These are phyloP conservation scores for Xylaria cubensis DNA, from an alignment of 495 filamentous ascomycete species.

Conservation along the genomic window DNA sequence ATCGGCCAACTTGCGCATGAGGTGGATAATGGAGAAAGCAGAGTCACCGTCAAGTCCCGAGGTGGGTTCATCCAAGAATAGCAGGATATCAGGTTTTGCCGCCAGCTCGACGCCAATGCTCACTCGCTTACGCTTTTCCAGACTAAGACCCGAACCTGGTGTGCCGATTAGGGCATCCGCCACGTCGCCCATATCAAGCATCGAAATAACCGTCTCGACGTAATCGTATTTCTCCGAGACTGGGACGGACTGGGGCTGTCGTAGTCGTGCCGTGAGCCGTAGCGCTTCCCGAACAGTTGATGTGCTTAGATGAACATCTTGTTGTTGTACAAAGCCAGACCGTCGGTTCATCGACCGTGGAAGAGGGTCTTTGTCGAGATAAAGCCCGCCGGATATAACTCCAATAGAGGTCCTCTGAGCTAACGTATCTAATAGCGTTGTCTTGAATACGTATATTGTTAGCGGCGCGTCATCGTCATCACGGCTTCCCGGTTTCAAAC, in stretches of 20 bases:
- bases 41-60: conserved; percentile 78
- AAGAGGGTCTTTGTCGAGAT: conserved; percentile 71
- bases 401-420: background rate
- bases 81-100: conserved; percentile 22
- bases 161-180: conserved; percentile 38
- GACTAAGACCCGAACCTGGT: conserved; percentile 43
- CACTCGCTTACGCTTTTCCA: conserved; percentile 42
- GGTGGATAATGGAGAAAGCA: conserved; percentile 73
- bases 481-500: conserved; percentile 40
- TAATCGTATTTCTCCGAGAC: conserved; percentile 70
- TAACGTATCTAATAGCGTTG: conserved; percentile 1
- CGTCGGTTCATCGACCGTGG: conserved; percentile 78
- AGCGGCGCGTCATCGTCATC: background rate
- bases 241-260: conserved; percentile 67
- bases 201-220: conserved; percentile 72
- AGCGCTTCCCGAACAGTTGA: conserved; percentile 77
- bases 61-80: conserved; percentile 69
- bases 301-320: conserved; percentile 82
- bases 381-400: conserved; percentile 48
- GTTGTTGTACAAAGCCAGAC: conserved; percentile 66
- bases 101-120: conserved; percentile 28
- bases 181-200: background rate
- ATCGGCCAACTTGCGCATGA: conserved; percentile 74
- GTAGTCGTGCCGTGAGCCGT: conserved; percentile 69
- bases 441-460: background rate